Evolutionary conservation across 352 stramenopile genomes (phyloP).

Genomic region (Pythium phragmiticola): DNA sequence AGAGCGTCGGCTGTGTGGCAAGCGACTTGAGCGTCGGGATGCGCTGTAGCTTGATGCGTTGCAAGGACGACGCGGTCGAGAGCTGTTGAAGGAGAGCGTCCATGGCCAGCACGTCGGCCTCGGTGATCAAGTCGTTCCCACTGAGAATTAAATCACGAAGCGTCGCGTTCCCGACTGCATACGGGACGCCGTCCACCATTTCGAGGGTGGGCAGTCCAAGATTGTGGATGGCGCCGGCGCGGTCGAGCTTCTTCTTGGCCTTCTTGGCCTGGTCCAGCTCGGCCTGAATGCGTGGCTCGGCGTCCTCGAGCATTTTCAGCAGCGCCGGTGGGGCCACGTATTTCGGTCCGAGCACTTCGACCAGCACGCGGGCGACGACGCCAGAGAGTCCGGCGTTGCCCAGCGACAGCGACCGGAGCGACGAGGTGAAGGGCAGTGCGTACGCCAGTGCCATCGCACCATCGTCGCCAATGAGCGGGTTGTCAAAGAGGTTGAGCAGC

Average conservation of each 20-base stretch:
- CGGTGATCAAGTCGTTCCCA: constrained; percentile 48
- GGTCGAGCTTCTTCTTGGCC: constrained; percentile 79
- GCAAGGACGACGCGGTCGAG: constrained; percentile 40
- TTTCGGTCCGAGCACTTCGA: constrained; percentile 38
- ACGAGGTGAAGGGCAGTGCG: constrained; percentile 53
- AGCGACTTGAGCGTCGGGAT: constrained; percentile 31
- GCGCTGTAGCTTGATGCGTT: constrained; percentile 66
- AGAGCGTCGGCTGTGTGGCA: constrained; percentile 18
- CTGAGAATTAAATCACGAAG: constrained; percentile 67
- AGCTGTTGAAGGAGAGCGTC: constrained; percentile 41
- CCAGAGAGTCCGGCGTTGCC: constrained; percentile 59
- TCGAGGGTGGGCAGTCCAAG: constrained; percentile 62
- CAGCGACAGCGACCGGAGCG: constrained; percentile 63
- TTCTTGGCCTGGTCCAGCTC: constrained; percentile 79
- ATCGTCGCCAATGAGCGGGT: constrained; percentile 43
- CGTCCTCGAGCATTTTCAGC: constrained; percentile 51
- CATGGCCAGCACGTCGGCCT: constrained; percentile 37
- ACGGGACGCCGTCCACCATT: constrained; percentile 50
- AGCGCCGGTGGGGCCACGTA: constrained; percentile 55
- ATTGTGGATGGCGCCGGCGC: constrained; percentile 41
- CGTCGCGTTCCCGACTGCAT: constrained; percentile 51
- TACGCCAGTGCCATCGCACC: constrained; percentile 54
- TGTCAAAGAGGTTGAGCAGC: constrained; percentile 73
- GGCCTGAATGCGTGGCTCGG: constrained; percentile 65
- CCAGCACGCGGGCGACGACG: constrained; percentile 13